A percentile compares a stretch with the other conserved stretches of the same genome.
Conservation (phyloP, 2,329 filamentous ascomycete genomes). For the Atkinsonella texensis region DNA sequence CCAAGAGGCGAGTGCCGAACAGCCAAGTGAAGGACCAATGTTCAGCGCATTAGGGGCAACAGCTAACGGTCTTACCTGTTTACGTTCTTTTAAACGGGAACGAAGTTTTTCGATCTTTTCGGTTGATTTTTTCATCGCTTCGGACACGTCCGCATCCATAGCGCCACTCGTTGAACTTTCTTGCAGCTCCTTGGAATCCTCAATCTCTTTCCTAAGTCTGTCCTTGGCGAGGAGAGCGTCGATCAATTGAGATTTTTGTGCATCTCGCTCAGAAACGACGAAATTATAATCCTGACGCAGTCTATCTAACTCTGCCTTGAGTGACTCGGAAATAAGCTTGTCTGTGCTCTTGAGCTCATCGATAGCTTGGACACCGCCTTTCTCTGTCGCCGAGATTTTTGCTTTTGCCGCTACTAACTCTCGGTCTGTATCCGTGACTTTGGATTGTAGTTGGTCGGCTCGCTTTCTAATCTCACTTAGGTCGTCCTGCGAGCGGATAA, state of each 20-base stretch:
- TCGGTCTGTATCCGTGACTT: constrained; percentile 41
- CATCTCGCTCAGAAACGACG: constrained; percentile 39
- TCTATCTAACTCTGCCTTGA: constrained; percentile 45
- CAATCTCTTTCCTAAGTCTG: constrained; percentile 42
- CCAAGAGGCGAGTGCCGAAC: neutral
- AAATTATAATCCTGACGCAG: constrained; percentile 39
- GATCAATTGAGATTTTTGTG: constrained; percentile 47
- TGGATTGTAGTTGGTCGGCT: constrained; percentile 32
- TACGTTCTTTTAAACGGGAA: constrained; percentile 40
- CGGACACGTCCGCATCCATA: constrained; percentile 22
- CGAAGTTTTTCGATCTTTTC: constrained; percentile 49
- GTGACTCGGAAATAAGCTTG: constrained; percentile 44
- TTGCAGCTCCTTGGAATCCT: constrained; percentile 32
- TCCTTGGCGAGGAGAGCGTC: constrained; percentile 49
- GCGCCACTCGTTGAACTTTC: constrained; percentile 21
- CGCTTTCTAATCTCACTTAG: constrained; percentile 32
- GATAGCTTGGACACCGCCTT: constrained; percentile 42
- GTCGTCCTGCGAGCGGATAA: constrained; percentile 32
- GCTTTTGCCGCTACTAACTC: constrained; percentile 40
- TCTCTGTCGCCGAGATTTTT: constrained; percentile 41
- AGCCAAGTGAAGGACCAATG: neutral
- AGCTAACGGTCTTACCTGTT: constrained; percentile 38
- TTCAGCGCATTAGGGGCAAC: neutral
- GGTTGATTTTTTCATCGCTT: constrained; percentile 27
- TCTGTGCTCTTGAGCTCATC: constrained; percentile 48